phyloP scores from a whole-genome alignment of 768 basidiomycete species.

The Coprinellus aureogranulatus region DNA sequence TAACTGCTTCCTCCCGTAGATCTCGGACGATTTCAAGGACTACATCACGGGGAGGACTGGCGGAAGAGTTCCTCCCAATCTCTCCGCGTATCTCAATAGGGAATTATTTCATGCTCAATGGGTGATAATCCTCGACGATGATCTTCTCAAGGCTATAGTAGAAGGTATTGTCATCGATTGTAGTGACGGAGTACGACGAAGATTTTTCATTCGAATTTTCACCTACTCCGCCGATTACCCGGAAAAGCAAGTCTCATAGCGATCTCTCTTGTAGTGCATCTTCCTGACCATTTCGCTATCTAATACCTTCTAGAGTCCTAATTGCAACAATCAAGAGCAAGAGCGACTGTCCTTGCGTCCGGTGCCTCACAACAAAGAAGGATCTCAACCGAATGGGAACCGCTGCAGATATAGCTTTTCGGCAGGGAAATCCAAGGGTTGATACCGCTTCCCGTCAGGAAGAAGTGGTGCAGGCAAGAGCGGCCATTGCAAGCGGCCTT shows the following conservation, averaged over 20 bases:
- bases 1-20: slow-evolving; percentile 2
- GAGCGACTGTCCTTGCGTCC: too few relatives aligned
- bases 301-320: too few relatives aligned
- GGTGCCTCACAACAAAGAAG: too few relatives aligned
- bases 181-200: not conserved
- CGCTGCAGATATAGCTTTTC: too few relatives aligned
- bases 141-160: not conserved
- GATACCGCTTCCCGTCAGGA: not conserved
- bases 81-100: not conserved
- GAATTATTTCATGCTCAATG: slow-evolving; percentile 5
- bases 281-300: not conserved
- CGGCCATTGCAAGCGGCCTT: not conserved
- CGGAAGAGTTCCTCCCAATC: not conserved
- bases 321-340: too few relatives aligned
- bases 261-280: too few relatives aligned
- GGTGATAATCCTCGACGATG: slow-evolving; percentile 1
- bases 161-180: slow-evolving; percentile 5
- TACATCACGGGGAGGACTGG: not conserved
- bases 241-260: slow-evolving; percentile 3
- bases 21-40: slow-evolving; percentile 7
- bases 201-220: slow-evolving; percentile 4
- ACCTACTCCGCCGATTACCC: slow-evolving; percentile 11
- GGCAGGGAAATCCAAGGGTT: not conserved
- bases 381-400: too few relatives aligned
- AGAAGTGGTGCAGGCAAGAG: not conserved